A percentile compares a stretch with the other conserved stretches of the same genome.
phyloP scores from a whole-genome alignment of 2,329 filamentous ascomycete genomes.

The Fusarium sororula region DNA sequence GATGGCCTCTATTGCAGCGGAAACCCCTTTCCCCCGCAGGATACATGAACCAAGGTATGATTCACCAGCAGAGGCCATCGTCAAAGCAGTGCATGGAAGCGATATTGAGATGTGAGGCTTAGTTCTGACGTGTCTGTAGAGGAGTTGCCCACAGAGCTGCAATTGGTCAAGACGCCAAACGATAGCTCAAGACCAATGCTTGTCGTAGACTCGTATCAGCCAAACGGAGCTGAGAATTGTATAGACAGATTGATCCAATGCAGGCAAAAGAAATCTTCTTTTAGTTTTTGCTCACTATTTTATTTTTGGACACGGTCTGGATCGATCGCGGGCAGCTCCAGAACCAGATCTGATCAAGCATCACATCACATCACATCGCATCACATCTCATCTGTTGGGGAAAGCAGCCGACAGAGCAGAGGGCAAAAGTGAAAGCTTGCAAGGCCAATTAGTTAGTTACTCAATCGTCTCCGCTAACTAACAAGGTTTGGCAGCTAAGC shows the following conservation, averaged over 20 bases:
- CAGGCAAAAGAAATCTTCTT: background rate
- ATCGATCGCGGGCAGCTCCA: conserved; percentile 21
- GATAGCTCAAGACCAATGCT: conserved; percentile 10
- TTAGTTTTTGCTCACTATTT: background rate
- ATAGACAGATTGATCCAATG: background rate
- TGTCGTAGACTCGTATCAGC: background rate
- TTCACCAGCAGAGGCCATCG: background rate
- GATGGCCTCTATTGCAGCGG: background rate
- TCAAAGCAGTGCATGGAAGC: conserved; percentile 24
- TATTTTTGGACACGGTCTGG: conserved; percentile 29
- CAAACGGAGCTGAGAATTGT: background rate
- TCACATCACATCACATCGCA: background rate
- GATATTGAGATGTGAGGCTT: conserved; percentile 26
- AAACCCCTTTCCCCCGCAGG: conserved; percentile 13
- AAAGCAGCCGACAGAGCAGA: background rate
- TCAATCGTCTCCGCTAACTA: background rate
- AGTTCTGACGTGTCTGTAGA: conserved; percentile 33
- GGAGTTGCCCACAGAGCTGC: background rate
- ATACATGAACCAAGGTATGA: background rate
- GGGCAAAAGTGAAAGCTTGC: background rate
- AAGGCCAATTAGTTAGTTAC: background rate
- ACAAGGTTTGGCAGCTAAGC: conserved; percentile 21
- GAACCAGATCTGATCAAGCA: conserved; percentile 21
- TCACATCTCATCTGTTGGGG: background rate
- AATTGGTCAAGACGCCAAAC: conserved; percentile 13